phyloP scores from a whole-genome alignment of 139 green algal genomes.

The Spirogloea muscicola region DNA sequence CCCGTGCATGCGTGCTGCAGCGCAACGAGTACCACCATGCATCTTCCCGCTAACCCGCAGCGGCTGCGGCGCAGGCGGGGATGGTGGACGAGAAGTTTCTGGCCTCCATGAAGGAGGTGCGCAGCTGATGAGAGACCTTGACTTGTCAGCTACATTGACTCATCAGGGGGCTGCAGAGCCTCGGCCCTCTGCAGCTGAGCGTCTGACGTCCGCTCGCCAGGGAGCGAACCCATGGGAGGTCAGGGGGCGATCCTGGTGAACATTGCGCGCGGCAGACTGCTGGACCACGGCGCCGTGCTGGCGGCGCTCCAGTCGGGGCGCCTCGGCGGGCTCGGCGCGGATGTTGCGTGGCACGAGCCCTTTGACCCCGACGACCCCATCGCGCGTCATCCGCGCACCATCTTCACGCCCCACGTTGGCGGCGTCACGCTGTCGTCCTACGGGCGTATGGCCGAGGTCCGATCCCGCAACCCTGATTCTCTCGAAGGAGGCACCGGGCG shows the following conservation, averaged over 20 bases:
- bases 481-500: no score
- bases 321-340: constrained; percentile 57
- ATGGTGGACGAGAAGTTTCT: constrained; percentile 15
- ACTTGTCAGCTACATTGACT: no score
- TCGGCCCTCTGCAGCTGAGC: no score
- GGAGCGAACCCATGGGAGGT: no score
- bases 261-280: constrained; percentile 56
- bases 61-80: constrained; percentile 2
- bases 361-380: constrained; percentile 49
- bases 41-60: no score
- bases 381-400: constrained; percentile 14
- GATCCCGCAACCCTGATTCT: no score
- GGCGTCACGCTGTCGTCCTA: constrained; percentile 66
- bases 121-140: not conserved
- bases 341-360: constrained; percentile 64
- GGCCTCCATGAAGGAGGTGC: constrained; percentile 23
- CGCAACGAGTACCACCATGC: no score
- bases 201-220: no score
- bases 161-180: no score
- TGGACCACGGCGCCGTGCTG: constrained; percentile 56
- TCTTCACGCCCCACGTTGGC: constrained; percentile 64
- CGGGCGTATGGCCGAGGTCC: constrained; percentile 57
- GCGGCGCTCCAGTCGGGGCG: constrained; percentile 46
- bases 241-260: constrained; percentile 60
- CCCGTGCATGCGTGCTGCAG: no score